A percentile compares a stretch with the other conserved stretches of the same genome.
Conservation (phyloP, 176 grass and related monocot species). For the Themeda triandra region DNA sequence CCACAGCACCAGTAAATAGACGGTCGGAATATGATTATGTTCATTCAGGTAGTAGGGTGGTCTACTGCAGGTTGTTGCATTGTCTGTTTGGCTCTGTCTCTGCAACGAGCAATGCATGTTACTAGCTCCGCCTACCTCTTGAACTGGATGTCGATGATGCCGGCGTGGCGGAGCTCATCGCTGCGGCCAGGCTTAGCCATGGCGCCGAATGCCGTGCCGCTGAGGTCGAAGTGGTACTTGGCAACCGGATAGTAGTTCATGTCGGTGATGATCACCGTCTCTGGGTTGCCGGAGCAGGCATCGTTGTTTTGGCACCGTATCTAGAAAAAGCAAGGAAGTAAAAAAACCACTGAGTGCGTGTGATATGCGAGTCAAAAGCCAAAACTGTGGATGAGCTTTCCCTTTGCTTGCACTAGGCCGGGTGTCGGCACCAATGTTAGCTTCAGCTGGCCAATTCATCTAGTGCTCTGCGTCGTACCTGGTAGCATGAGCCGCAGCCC, state of each 20-base stretch:
- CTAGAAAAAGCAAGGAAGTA: not conserved
- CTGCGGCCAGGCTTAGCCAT: slow-evolving; percentile 37
- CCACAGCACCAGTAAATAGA: not conserved
- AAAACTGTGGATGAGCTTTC: not conserved
- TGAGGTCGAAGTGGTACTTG: slow-evolving; percentile 67
- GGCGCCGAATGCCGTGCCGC: slow-evolving; percentile 63
- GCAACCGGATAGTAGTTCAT: slow-evolving; percentile 60
- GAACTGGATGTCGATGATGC: slow-evolving; percentile 62
- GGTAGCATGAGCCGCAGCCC: slow-evolving; percentile 66
- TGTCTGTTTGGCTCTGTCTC: not conserved
- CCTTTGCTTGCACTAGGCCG: not conserved
- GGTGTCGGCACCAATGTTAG: not conserved
- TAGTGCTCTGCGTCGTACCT: slow-evolving; percentile 8
- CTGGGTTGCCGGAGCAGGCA: slow-evolving; percentile 65
- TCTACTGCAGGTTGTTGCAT: not conserved
- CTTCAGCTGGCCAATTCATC: not conserved
- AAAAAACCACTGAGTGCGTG: not conserved
- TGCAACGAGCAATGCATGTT: not conserved
- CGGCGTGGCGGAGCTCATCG: slow-evolving; percentile 52
- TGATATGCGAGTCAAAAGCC: not conserved
- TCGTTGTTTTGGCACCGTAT: slow-evolving; percentile 37
- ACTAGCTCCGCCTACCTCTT: slow-evolving; percentile 27
- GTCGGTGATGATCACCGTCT: slow-evolving; percentile 61
- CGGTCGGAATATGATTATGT: not conserved
- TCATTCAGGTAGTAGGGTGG: not conserved